A percentile compares a stretch with the other conserved stretches of the same genome.
Conservation (phyloP, 306 rosid species). For the Sesbania bispinosa region DNA sequence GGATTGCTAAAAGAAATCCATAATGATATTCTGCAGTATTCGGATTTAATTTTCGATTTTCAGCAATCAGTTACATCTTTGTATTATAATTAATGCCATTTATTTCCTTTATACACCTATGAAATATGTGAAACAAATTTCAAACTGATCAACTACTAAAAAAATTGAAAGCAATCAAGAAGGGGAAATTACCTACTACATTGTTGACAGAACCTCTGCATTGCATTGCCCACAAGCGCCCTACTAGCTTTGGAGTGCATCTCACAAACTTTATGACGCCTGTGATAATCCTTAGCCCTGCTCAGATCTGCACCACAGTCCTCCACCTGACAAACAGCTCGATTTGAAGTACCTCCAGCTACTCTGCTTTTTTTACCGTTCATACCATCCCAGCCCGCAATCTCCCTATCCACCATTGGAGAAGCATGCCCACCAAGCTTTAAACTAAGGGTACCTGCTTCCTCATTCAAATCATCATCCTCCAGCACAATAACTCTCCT, state of each 20-base stretch:
- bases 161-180: background rate
- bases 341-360: conserved; percentile 50
- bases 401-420: conserved; percentile 36
- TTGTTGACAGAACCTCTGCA: conserved; percentile 98
- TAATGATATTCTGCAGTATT: no score
- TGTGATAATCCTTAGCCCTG: conserved; percentile 74
- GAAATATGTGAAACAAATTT: no score
- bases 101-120: no score
- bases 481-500: conserved; percentile 62
- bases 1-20: no score
- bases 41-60: no score
- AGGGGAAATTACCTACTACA: conserved; percentile 72
- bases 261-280: conserved; percentile 92
- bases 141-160: no score
- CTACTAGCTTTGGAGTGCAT: conserved; percentile 80
- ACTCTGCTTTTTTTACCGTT: conserved; percentile 71
- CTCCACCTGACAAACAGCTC: conserved; percentile 87
- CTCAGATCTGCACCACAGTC: conserved; percentile 85
- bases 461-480: conserved; percentile 51
- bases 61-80: no score
- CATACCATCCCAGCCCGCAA: conserved; percentile 48
- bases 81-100: no score
- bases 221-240: conserved; percentile 68
- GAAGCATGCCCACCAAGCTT: conserved; percentile 51
- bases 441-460: conserved; percentile 50